Evolutionary conservation across 176 grass and related monocot genomes (phyloP), one percentile per base, ranked within the genome.

Genomic region (Oryza glumipatula): DNA sequence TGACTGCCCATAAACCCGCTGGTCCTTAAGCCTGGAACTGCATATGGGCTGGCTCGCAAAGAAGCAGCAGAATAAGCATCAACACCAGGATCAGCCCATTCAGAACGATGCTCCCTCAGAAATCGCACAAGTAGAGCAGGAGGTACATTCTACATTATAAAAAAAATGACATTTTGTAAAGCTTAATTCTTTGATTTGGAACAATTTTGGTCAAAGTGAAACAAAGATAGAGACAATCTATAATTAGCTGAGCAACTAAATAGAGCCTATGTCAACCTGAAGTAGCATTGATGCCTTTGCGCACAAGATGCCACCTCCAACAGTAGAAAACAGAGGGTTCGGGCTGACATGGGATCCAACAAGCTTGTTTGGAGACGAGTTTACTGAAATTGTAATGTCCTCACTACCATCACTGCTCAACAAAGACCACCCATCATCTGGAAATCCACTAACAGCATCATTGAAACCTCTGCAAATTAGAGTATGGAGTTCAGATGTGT

Each of bases 261-360:
- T 58, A 3, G 13, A 78, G 35, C 7, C 23, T 56, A 33, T 5
- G 21, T 58, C 82, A 23, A 96, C 97, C 97, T 99, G 90, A 73
- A 99, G 83, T 17, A 99, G 79, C 97, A 99, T 96, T 45, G 97
- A 99, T 65, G 97, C 94, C 90, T 99, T 99, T 33, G 97, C 97
- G 33, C 97, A 99, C 86, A 99, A 67, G 66, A 99, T 89, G 66
- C 97, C 97, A 76, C 90, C 84, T 3, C 91, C 89, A 6, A 92
- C 74, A 68, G 84, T 69, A 44, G 91, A 89, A 74, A 95, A 92
- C 16, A 99, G 88, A 3, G 89, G 83, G 9, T 92, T 89, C 24
- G 86, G 71, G 71, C 88, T 91, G 64, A 87, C 39, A 61, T 88
- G 76, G 68, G 92, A 89, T 83, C 91, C 91, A 49, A 82, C 47